Percentiles rank a stretch among this genome's conserved stretches.
Evolutionary conservation across 106 monocot species (phyloP).

Genomic region (Phalaenopsis aphrodite): DNA sequence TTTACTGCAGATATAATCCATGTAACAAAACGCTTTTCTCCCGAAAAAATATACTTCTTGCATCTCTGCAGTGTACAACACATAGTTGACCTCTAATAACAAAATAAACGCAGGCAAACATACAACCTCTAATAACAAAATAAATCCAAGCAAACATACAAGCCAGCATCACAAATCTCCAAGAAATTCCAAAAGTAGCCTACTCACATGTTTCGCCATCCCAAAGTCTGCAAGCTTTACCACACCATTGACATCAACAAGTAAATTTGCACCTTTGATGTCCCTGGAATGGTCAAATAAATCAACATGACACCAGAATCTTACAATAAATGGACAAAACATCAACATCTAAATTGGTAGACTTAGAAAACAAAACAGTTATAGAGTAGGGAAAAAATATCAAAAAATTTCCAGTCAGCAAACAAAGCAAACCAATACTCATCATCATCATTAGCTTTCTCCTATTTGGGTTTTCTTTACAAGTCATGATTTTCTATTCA

Average conservation of each 20-base stretch:
- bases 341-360: not conserved
- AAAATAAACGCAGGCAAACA: not conserved
- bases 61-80: not conserved
- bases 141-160: not conserved
- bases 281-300: constrained; percentile 48
- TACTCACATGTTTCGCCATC: constrained; percentile 92
- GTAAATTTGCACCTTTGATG: constrained; percentile 95
- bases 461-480: not conserved
- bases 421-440: not conserved
- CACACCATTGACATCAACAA: constrained; percentile 75
- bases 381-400: not conserved
- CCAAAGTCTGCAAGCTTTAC: constrained; percentile 99
- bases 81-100: not conserved
- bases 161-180: not conserved
- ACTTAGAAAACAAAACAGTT: not conserved
- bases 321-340: not conserved
- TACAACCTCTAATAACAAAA: not conserved
- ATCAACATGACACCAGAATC: not conserved
- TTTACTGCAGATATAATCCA: not conserved
- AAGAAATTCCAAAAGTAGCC: not conserved
- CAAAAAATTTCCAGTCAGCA: not conserved
- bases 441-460: not conserved
- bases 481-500: not conserved
- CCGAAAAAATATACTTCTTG: not conserved
- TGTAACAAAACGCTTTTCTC: not conserved